Base-by-base conservation (phyloP, 148 eudicot species). In the Selenicereus undatus region DNA sequence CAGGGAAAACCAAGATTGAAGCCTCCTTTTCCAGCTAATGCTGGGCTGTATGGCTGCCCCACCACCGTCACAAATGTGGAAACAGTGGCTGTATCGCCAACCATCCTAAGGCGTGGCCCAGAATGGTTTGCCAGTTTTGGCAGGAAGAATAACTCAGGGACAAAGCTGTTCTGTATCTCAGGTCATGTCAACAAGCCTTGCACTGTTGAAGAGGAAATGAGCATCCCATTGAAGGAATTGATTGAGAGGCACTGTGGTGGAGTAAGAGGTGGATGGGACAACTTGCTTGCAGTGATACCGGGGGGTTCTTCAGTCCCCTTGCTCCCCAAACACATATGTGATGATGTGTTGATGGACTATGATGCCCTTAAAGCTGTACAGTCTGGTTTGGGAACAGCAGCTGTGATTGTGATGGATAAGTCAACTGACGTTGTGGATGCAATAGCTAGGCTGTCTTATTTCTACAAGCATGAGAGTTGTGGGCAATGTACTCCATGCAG, bases 171-270 rank as follows among this genome's bases (percentile, higher is more conserved):
- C 75, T 93, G 98, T 56, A 80, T 93, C 52, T 95, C 97, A 9
- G 98, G 98, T 43, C 97, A 95, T 82, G 98, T 95, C 51, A 95
- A 95, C 86, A 95, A 92, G 81, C 98, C 98, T 50, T 95, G 98
- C 89, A 95, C 98, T 0, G 98, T 95, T 45, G 97, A 95, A 85
- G 97, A 93, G 87, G 97, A 95, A 88, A 95, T 93, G 98, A 95
- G 97, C 78, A 93, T 95, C 54, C 91, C 97, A 36, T 81, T 95
- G 80, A 95, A 90, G 83, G 97, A 95, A 85, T 87, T 95, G 84
- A 81, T 95, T 66, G 98, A 95, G 83, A 89, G 96, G 85, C 98
- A 95, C 78, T 95, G 98, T 85, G 98, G 97, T 72, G 97, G 98
- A 58, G 94, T 95, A 50, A 86, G 97, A 81, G 97, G 97, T 74